Evolutionary conservation across 2,329 filamentous ascomycete species (phyloP).

Genomic region (Huntiella bhutanensis): DNA sequence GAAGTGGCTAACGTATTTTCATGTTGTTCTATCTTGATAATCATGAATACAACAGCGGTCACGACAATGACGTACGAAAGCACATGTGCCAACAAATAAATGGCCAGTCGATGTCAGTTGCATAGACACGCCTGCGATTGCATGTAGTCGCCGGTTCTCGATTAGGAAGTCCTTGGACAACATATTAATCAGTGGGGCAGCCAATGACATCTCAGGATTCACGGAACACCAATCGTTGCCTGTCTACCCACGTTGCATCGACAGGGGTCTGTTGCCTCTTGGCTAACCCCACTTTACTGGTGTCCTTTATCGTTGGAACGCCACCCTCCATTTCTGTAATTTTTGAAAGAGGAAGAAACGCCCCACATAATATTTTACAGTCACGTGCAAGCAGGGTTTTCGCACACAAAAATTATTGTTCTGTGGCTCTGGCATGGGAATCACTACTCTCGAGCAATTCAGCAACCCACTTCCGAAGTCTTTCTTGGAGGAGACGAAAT

Average conservation of each 20-base stretch:
- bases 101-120: too few relatives aligned
- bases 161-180: constrained; percentile 3
- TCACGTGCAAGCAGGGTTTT: constrained; percentile 12
- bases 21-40: too few relatives aligned
- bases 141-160: neutral
- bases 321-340: neutral
- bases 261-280: neutral
- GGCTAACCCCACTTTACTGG: neutral
- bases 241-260: neutral
- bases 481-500: constrained; percentile 12
- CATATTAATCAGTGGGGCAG: neutral
- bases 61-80: too few relatives aligned
- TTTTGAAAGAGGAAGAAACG: neutral
- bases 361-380: constrained; percentile 6
- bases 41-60: too few relatives aligned
- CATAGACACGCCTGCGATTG: too few relatives aligned
- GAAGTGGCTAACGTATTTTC: too few relatives aligned
- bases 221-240: neutral
- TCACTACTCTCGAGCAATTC: constrained; percentile 12
- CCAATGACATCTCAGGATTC: constrained; percentile 3
- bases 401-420: constrained; percentile 12
- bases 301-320: neutral
- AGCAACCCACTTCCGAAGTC: constrained; percentile 12
- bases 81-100: too few relatives aligned
- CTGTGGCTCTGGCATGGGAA: constrained; percentile 10